Evolutionary conservation across 495 filamentous ascomycete genomes (phyloP).

Genomic region (Aspergillus wentii): DNA sequence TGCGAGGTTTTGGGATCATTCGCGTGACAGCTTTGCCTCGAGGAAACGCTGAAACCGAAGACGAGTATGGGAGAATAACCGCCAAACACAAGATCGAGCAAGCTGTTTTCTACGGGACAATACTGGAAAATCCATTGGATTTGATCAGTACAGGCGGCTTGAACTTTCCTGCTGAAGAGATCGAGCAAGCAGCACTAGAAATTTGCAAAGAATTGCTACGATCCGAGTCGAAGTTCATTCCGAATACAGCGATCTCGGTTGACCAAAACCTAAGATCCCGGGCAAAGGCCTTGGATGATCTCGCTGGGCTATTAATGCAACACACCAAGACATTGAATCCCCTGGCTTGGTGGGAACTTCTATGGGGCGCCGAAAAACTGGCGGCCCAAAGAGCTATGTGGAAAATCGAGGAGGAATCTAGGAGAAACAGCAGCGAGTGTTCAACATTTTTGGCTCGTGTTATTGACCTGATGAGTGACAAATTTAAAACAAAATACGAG

Average conservation of each 20-base stretch:
- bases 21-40: conserved; percentile 50
- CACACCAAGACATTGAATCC: conserved; percentile 54
- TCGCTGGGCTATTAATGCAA: conserved; percentile 60
- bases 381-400: conserved; percentile 79
- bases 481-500: conserved; percentile 54
- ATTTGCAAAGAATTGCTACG: conserved; percentile 79
- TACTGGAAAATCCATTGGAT: conserved; percentile 74
- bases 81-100: conserved; percentile 89
- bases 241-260: conserved; percentile 64
- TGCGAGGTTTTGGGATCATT: conserved; percentile 76
- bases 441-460: conserved; percentile 62
- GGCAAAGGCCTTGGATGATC: conserved; percentile 61
- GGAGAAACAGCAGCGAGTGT: conserved; percentile 36
- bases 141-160: conserved; percentile 61
- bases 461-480: conserved; percentile 62
- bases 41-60: conserved; percentile 37
- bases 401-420: conserved; percentile 62
- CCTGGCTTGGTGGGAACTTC: conserved; percentile 66
- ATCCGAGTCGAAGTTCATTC: conserved; percentile 68
- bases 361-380: conserved; percentile 90
- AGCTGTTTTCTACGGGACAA: conserved; percentile 83
- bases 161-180: conserved; percentile 60
- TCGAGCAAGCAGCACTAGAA: conserved; percentile 70
- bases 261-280: conserved; percentile 73
- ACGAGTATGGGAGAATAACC: too few relatives aligned